Conservation (phyloP, 176 grass and related monocot species). For the Hyparrhenia diplandra region DNA sequence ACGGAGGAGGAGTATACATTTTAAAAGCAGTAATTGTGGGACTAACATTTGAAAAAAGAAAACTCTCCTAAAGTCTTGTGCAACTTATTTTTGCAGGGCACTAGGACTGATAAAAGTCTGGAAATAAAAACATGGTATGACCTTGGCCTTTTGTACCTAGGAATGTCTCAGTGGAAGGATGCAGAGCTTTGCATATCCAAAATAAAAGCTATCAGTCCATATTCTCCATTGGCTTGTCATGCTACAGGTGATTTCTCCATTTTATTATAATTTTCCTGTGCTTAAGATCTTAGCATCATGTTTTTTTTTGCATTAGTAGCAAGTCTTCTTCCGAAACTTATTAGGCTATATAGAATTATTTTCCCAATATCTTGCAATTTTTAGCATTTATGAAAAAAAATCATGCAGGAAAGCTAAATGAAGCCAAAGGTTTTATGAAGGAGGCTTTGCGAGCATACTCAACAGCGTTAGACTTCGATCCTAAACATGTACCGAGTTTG, state of each 20-base stretch:
- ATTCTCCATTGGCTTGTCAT: constrained; percentile 63
- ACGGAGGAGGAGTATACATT: no score
- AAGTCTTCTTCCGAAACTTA: not conserved
- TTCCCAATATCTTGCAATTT: not conserved
- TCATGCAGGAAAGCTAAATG: constrained; percentile 65
- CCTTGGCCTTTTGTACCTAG: constrained; percentile 72
- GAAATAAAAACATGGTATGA: constrained; percentile 83
- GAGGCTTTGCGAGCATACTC: constrained; percentile 62
- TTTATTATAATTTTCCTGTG: not conserved
- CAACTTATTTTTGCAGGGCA: constrained; percentile 38
- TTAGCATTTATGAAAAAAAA: not conserved
- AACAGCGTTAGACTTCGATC: constrained; percentile 62
- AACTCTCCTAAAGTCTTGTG: not conserved
- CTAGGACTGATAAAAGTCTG: constrained; percentile 48
- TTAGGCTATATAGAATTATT: not conserved
- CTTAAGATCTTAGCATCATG: not conserved
- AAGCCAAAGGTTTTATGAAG: constrained; percentile 47
- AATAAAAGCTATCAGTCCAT: constrained; percentile 41
- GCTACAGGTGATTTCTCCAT: constrained; percentile 52
- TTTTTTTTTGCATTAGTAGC: not conserved
- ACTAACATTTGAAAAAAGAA: not conserved
- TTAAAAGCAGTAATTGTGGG: not conserved
- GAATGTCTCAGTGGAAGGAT: constrained; percentile 73
- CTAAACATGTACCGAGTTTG: constrained; percentile 71
- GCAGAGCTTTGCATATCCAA: constrained; percentile 65